Percentiles rank a stretch among this genome's conserved stretches.
Conservation (phyloP, 352 stramenopile genomes). For the Aphanomyces astaci region DNA sequence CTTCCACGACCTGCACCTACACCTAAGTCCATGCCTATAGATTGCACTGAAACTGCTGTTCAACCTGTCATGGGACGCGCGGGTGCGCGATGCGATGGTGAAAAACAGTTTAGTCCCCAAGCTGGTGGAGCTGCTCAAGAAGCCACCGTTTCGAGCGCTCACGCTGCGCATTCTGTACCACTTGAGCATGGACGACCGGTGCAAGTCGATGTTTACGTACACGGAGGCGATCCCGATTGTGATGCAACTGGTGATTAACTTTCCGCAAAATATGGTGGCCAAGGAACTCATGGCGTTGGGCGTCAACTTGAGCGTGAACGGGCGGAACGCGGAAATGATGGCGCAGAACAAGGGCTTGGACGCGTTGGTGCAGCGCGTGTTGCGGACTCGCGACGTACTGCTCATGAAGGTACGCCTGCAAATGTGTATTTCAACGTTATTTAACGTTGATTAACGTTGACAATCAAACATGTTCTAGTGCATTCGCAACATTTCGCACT, state of each 20-base stretch:
- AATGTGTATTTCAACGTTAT: neutral
- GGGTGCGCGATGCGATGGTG: slow-evolving; percentile 76
- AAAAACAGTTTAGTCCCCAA: slow-evolving; percentile 86
- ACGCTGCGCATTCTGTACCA: slow-evolving; percentile 91
- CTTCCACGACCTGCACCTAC: too few species aligned
- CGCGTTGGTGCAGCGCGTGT: slow-evolving; percentile 80
- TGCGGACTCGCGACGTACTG: slow-evolving; percentile 82
- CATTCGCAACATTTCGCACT: slow-evolving; percentile 86
- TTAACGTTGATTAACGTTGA: too few species aligned
- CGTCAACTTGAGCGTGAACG: slow-evolving; percentile 91
- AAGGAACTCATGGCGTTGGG: slow-evolving; percentile 90
- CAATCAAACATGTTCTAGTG: slow-evolving; percentile 20
- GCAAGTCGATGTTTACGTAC: slow-evolving; percentile 93
- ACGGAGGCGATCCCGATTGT: slow-evolving; percentile 91
- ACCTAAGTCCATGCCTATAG: too few species aligned
- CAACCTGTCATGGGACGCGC: slow-evolving; percentile 91
- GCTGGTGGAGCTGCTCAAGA: slow-evolving; percentile 90
- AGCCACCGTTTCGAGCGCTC: slow-evolving; percentile 79
- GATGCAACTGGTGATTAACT: slow-evolving; percentile 92
- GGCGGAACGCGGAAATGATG: slow-evolving; percentile 87
- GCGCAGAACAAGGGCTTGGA: slow-evolving; percentile 81
- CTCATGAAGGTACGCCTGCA: slow-evolving; percentile 84
- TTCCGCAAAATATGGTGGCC: slow-evolving; percentile 85
- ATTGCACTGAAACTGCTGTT: slow-evolving; percentile 86
- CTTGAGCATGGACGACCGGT: slow-evolving; percentile 90